Percentiles rank a stretch among this genome's conserved stretches.
These are phyloP conservation scores for Arthrobotrys iridis DNA, from an alignment of 2,329 filamentous ascomycete species.

Conservation along the genomic window DNA sequence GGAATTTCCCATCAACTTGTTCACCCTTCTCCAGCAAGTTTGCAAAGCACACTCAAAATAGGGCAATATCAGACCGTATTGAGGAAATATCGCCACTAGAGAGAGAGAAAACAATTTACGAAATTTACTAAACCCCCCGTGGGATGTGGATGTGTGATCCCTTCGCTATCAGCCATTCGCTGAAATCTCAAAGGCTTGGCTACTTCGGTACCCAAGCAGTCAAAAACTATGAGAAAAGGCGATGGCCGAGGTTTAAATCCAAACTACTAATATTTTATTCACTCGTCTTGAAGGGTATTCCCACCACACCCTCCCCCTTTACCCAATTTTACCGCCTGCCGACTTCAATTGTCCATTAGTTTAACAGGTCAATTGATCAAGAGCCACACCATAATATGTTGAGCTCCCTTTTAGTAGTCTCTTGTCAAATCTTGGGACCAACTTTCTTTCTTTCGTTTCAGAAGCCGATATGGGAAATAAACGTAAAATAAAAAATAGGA, in stretches of 20 bases:
- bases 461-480: constrained; percentile 39
- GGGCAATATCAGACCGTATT: constrained; percentile 14
- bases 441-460: constrained; percentile 42
- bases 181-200: constrained; percentile 14
- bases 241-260: not conserved
- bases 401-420: not conserved
- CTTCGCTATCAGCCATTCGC: constrained; percentile 22
- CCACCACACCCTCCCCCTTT: constrained; percentile 37
- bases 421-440: constrained; percentile 11
- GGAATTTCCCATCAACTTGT: constrained; percentile 19
- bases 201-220: too few species aligned
- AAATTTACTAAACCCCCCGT: not conserved
- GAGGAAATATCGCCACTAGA: constrained; percentile 31
- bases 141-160: constrained; percentile 25
- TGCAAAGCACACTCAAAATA: constrained; percentile 11
- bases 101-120: constrained; percentile 7
- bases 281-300: constrained; percentile 24
- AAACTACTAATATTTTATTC: not conserved
- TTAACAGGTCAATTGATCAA: not conserved
- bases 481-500: not conserved
- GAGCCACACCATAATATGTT: constrained; percentile 12
- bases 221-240: too few species aligned
- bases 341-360: not conserved
- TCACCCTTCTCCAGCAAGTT: not conserved
- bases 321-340: constrained; percentile 18